Conservation (phyloP, 2,329 filamentous ascomycete genomes). For the Tetracladium maxilliforme region DNA sequence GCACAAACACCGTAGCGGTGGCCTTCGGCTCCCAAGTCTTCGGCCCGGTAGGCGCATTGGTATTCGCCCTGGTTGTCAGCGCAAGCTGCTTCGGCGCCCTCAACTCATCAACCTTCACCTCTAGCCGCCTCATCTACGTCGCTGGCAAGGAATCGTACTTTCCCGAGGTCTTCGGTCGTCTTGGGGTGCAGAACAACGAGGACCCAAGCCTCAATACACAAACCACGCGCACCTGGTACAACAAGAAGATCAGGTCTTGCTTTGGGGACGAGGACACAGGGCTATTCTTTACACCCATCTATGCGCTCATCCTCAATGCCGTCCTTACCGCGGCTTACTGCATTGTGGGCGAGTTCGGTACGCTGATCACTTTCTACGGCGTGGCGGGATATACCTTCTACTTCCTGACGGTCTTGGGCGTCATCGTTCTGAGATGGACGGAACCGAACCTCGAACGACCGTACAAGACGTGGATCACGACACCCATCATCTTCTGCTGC, state of each 20-base stretch:
- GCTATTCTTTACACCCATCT: slow-evolving; percentile 87
- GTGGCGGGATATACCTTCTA: slow-evolving; percentile 97
- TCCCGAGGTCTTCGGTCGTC: slow-evolving; percentile 65
- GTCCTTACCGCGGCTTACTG: slow-evolving; percentile 64
- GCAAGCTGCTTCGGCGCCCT: slow-evolving; percentile 89
- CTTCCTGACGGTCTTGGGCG: slow-evolving; percentile 83
- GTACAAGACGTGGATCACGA: slow-evolving; percentile 93
- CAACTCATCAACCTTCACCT: slow-evolving; percentile 90
- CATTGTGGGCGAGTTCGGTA: slow-evolving; percentile 76
- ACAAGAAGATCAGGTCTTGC: slow-evolving; percentile 41
- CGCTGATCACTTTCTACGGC: slow-evolving; percentile 90
- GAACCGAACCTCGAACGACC: slow-evolving; percentile 82
- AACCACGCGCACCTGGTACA: slow-evolving; percentile 38
- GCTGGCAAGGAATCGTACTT: slow-evolving; percentile 94
- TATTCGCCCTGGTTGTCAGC: slow-evolving; percentile 79
- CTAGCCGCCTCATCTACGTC: slow-evolving; percentile 79
- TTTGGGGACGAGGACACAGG: slow-evolving; percentile 66
- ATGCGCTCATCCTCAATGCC: slow-evolving; percentile 75
- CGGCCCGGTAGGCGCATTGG: slow-evolving; percentile 63
- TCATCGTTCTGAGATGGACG: slow-evolving; percentile 77
- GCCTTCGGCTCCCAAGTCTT: slow-evolving; percentile 86
- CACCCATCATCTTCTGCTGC: slow-evolving; percentile 96
- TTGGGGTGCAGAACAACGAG: slow-evolving; percentile 48
- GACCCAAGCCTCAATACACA: slow-evolving; percentile 23
- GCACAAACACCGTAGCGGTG: slow-evolving; percentile 88